phyloP scores from a whole-genome alignment of 148 eudicot species.

The Spergularia marina region DNA sequence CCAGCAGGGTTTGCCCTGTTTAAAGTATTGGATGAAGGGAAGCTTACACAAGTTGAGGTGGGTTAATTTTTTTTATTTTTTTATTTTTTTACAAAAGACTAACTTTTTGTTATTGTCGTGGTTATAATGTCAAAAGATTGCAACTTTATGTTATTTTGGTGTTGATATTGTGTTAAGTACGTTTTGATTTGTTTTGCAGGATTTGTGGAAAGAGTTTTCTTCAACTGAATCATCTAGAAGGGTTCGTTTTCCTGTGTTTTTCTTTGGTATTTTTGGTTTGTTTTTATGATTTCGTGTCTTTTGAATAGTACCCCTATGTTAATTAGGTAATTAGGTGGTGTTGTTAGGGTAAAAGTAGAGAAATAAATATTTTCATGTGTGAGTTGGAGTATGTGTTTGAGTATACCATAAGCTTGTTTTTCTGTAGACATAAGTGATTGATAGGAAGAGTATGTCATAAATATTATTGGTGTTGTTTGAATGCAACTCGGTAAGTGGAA shows the following conservation, averaged over 20 bases:
- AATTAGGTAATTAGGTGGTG: not conserved
- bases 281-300: not conserved
- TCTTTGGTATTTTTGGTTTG: not conserved
- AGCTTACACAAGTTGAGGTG: conserved; percentile 80
- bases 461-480: too few species aligned
- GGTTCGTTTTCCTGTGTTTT: conserved; percentile 33
- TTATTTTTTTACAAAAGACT: not conserved
- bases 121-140: not conserved
- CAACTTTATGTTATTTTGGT: not conserved
- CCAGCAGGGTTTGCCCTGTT: conserved; percentile 90
- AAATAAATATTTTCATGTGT: not conserved
- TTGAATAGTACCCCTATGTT: not conserved
- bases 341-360: too few species aligned
- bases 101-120: not conserved
- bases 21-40: conserved; percentile 85
- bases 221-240: conserved; percentile 72
- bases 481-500: too few species aligned
- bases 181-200: conserved; percentile 41
- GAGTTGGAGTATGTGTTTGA: not conserved
- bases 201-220: conserved; percentile 64
- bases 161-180: not conserved
- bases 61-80: not conserved
- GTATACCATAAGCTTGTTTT: too few species aligned
- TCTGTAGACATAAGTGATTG: not conserved
- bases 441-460: not conserved